Evolutionary conservation across 139 green algal species (phyloP).

Genomic region (Micractinium sp.): DNA sequence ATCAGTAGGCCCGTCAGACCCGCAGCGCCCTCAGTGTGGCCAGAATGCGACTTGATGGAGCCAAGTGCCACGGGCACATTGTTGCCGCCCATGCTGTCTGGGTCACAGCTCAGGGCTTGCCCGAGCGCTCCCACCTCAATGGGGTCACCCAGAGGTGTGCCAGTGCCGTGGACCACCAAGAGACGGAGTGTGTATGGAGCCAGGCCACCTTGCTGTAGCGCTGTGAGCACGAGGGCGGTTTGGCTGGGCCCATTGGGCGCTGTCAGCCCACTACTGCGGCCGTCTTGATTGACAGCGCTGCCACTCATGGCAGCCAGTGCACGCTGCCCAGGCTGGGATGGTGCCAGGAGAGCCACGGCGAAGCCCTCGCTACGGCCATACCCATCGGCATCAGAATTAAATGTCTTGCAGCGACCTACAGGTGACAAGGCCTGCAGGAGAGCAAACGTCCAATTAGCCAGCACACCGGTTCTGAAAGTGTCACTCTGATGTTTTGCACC

Average conservation of each 20-base stretch:
- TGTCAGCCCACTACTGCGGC: slow-evolving; percentile 83
- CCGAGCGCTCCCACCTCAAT: slow-evolving; percentile 51
- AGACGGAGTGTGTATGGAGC: background rate
- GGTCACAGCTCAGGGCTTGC: slow-evolving; percentile 43
- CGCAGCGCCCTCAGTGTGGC: slow-evolving; percentile 67
- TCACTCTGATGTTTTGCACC: too few species aligned
- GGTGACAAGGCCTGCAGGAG: slow-evolving; percentile 34
- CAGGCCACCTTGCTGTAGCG: slow-evolving; percentile 29
- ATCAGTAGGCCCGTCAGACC: slow-evolving; percentile 71
- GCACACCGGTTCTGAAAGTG: background rate
- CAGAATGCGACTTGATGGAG: slow-evolving; percentile 57
- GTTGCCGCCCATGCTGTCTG: slow-evolving; percentile 61
- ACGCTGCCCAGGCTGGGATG: slow-evolving; percentile 28
- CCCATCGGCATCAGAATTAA: slow-evolving; percentile 66
- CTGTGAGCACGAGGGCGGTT: slow-evolving; percentile 58
- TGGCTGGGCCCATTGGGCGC: slow-evolving; percentile 83
- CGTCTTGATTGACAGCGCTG: slow-evolving; percentile 88
- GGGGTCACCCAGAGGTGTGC: slow-evolving; percentile 53
- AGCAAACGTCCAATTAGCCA: background rate
- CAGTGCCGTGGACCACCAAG: slow-evolving; percentile 57
- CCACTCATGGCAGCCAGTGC: slow-evolving; percentile 42
- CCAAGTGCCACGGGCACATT: slow-evolving; percentile 54
- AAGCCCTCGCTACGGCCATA: slow-evolving; percentile 66
- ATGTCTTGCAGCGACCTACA: slow-evolving; percentile 64
- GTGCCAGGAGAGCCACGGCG: slow-evolving; percentile 4